Evolutionary conservation across 352 stramenopile species (phyloP).

Genomic region (Peronospora farinosa): DNA sequence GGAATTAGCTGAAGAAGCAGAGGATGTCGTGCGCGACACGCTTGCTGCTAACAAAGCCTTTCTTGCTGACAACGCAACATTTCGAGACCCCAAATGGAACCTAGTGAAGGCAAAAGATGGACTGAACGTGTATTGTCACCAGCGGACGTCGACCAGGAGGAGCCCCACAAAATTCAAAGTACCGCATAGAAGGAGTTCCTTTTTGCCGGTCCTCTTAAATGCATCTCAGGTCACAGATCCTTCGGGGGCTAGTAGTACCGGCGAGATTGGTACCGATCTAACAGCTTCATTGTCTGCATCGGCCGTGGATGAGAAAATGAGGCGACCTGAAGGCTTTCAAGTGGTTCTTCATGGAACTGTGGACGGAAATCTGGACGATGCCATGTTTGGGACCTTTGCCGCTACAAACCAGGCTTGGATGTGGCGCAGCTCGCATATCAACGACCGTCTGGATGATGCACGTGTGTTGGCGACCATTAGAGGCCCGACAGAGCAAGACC

Average conservation of each 20-base stretch:
- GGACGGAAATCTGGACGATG: constrained; percentile 40
- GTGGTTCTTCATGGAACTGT: constrained; percentile 34
- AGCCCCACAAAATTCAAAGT: not conserved
- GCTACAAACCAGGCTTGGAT: constrained; percentile 36
- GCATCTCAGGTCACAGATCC: constrained; percentile 5
- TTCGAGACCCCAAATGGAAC: constrained; percentile 34
- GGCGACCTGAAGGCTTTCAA: constrained; percentile 26
- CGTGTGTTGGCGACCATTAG: constrained; percentile 35
- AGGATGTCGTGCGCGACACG: constrained; percentile 37
- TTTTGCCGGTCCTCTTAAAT: constrained; percentile 1
- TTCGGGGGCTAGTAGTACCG: not conserved
- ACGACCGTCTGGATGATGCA: constrained; percentile 44
- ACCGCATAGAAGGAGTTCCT: not conserved
- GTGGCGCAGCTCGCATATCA: constrained; percentile 36
- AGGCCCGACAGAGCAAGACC: constrained; percentile 28
- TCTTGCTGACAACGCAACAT: constrained; percentile 15
- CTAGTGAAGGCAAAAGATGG: constrained; percentile 33
- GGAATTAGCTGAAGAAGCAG: constrained; percentile 31
- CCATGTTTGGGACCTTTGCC: constrained; percentile 36
- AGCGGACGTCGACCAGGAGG: not conserved
- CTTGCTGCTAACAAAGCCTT: constrained; percentile 38
- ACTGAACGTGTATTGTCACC: constrained; percentile 29
- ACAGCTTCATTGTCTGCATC: not conserved
- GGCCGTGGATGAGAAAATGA: constrained; percentile 13
- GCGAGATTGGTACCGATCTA: not conserved